Base-by-base conservation (phyloP, 179 eudicot genomes). In the Drosera spatulata region DNA sequence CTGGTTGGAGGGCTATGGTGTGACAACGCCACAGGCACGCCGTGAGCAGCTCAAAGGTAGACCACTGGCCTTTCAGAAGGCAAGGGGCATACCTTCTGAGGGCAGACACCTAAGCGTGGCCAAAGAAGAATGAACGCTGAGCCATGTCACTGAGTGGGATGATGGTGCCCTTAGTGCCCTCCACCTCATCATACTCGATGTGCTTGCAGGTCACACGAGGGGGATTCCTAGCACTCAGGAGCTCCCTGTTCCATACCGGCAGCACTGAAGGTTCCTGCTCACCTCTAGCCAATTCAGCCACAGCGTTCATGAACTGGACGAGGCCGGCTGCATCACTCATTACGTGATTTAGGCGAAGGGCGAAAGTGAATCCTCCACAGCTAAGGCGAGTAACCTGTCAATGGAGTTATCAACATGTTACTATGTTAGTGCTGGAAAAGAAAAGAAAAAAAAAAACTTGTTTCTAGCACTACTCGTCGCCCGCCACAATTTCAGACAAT, bases 201-300 rank as follows among this genome's bases (percentile, higher is more conserved):
- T 83, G 94, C 7, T 66, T 49, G 59, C 70, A 75, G 4, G 79
- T 73, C 15, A 77, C 79, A 0, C 60, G 72, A 0, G 88, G 83
- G 2, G 71, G 59, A 10, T 66, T 58, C 10, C 84, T 58, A 0
- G 89, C 83, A 3, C 65, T 56, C 10, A 86, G 68, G 5, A 78
- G 68, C 45, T 86, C 74, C 33, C 94, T 66, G 6, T 73, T 58
- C 89, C 95, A 86, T 14, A 79, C 80, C 0, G 87, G 90, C 2
- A 58, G 52, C 8, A 72, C 47, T 0, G 77, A 68, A 0, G 86
- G 86, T 13, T 69, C 7, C 2, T 62, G 0, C 2, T 69, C 71
- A 12, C 86, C 86, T 10, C 80, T 64, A 2, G 82, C 82, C 7
- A 84, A 64, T 38, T 84, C 84, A 2, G 74, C 81, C 0, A 84